Base-by-base conservation (phyloP, 768 basidiomycete species). In the Suillus hirtellus region DNA sequence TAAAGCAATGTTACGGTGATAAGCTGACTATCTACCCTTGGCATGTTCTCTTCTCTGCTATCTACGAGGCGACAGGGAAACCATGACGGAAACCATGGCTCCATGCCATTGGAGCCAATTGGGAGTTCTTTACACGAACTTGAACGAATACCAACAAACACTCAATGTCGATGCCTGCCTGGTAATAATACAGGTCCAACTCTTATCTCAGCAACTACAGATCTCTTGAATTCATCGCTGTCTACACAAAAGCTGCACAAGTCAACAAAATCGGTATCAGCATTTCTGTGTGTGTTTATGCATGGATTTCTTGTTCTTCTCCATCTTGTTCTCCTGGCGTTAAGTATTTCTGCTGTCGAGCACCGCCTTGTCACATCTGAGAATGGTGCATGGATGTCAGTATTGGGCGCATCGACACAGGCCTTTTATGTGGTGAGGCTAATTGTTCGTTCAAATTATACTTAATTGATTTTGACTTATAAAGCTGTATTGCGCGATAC, bases 401-500 rank as follows among this genome's bases (percentile, higher is more conserved):
- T 17, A 14, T 37, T 63, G 10, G 60, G 46, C 9, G 59, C 46
- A 40, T 46, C 35, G 35, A 37, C 59, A 40, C 35, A 61, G 47
- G 62, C 46, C 27, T 63, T 63, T 59, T 63, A 63, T 47, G 31
- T 46, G 21, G 62, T 63, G 35, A 63, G 62, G 2, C 15, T n/a
- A 15, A 19, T 43, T 37, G 31, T 11, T 34, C 9, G n/a, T 61
- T 35, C 21, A 17, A 35, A 38, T 40, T 4, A 21, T 5, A 24
- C 17, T 6, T 19, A 4, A 21, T 52, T 61, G 14, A 61, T 6
- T 10, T 62, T 56, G n/a, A 27, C 24, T 35, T 10, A 2, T 11
- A 19, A 60, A 69, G 68, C 19, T 69, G 19, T 69, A 64, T 54
- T 47, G 60, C 15, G 17, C 62, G 38, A 59, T 43, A 21, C 43